Percentiles rank a stretch among this genome's conserved stretches.
These are phyloP conservation scores for Suillus subalutaceus DNA, from an alignment of 768 basidiomycete species.

Conservation along the genomic window DNA sequence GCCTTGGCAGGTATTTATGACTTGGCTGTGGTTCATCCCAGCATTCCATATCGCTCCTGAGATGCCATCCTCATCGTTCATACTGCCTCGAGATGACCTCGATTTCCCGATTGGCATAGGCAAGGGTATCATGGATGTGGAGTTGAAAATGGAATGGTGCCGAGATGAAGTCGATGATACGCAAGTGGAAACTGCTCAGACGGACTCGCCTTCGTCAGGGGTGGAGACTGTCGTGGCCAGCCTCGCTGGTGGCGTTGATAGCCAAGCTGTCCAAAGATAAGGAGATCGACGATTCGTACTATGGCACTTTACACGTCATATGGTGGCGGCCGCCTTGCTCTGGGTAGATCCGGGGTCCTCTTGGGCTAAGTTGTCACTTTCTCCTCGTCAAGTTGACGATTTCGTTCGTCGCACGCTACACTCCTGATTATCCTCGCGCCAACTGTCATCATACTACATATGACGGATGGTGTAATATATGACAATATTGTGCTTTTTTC, in stretches of 20 bases:
- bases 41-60: slow-evolving; percentile 74
- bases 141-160: slow-evolving; percentile 61
- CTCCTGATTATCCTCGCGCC: not conserved
- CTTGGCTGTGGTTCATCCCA: slow-evolving; percentile 89
- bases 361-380: not conserved
- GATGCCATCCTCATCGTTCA: slow-evolving; percentile 37
- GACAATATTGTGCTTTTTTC: not conserved
- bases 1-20: slow-evolving; percentile 62
- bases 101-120: slow-evolving; percentile 83
- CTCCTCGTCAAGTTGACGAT: not conserved
- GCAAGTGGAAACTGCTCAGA: not conserved
- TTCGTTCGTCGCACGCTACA: not conserved
- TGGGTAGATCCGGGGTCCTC: not conserved
- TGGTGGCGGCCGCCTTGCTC: not conserved
- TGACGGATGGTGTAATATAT: not conserved
- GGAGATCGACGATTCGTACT: not conserved
- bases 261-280: slow-evolving; percentile 2
- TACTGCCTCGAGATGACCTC: slow-evolving; percentile 61
- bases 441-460: not conserved
- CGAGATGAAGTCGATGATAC: slow-evolving; percentile 6
- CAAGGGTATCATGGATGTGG: slow-evolving; percentile 63
- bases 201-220: not conserved
- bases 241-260: not conserved
- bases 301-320: not conserved
- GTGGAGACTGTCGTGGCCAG: not conserved